phyloP scores from a whole-genome alignment of 495 filamentous ascomycete genomes.

The Podospora australis region DNA sequence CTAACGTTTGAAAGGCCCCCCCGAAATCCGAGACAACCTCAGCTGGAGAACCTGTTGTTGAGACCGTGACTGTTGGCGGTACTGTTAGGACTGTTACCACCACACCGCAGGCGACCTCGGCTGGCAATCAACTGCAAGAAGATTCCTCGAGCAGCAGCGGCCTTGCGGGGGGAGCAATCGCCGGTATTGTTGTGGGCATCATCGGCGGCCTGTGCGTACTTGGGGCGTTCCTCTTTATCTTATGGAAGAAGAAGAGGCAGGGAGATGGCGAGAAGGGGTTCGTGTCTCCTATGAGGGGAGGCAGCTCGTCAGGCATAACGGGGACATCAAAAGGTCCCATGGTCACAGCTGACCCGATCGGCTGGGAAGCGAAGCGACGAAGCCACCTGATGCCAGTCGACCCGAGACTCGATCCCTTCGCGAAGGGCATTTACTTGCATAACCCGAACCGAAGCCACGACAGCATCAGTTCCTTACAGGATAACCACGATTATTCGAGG shows the following conservation, averaged over 20 bases:
- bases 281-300: constrained; percentile 25
- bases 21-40: neutral
- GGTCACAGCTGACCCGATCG: constrained; percentile 23
- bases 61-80: constrained; percentile 39
- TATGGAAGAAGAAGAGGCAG: constrained; percentile 24
- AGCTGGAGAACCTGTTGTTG: constrained; percentile 10
- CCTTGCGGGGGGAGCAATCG: constrained; percentile 30
- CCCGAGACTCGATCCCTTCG: constrained; percentile 50
- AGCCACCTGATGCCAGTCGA: constrained; percentile 50
- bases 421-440: constrained; percentile 38
- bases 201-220: constrained; percentile 24
- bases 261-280: constrained; percentile 18
- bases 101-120: constrained; percentile 20
- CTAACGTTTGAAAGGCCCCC: constrained; percentile 8
- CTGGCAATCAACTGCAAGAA: constrained; percentile 3
- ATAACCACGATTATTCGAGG: constrained; percentile 52
- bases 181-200: constrained; percentile 39
- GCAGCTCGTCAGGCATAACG: constrained; percentile 32
- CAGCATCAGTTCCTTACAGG: constrained; percentile 48
- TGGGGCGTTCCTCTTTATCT: constrained; percentile 28
- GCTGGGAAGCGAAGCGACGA: constrained; percentile 27
- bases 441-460: constrained; percentile 46
- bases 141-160: constrained; percentile 16
- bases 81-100: constrained; percentile 37
- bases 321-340: constrained; percentile 31